These are phyloP conservation scores for Cyclotella baltica DNA, from an alignment of 108 stramenopile genomes.

Conservation along the genomic window DNA sequence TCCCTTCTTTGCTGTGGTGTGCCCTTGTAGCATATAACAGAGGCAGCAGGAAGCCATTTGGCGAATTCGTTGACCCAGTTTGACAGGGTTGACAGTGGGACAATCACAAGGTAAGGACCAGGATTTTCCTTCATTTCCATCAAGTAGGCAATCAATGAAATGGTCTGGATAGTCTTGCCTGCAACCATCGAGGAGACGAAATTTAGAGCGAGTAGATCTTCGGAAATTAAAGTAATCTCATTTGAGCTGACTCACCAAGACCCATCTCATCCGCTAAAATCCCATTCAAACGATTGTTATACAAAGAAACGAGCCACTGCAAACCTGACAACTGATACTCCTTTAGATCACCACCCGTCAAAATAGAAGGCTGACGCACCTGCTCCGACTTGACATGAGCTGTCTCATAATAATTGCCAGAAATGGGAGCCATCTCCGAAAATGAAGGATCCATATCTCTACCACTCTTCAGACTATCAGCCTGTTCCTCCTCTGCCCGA, in stretches of 20 bases:
- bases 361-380: slow-evolving; percentile 82
- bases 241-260: slow-evolving; percentile 38
- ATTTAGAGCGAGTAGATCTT: not conserved
- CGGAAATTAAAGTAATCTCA: not conserved
- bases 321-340: slow-evolving; percentile 97
- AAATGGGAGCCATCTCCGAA: slow-evolving; percentile 43
- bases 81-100: slow-evolving; percentile 89
- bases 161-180: slow-evolving; percentile 96
- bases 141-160: slow-evolving; percentile 88
- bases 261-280: slow-evolving; percentile 84
- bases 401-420: slow-evolving; percentile 82
- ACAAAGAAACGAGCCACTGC: slow-evolving; percentile 96
- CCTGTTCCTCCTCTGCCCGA: slow-evolving; percentile 63
- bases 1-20: slow-evolving; percentile 72
- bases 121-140: slow-evolving; percentile 85
- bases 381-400: slow-evolving; percentile 80
- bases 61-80: slow-evolving; percentile 92
- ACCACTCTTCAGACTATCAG: slow-evolving; percentile 39
- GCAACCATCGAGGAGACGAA: not conserved
- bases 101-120: slow-evolving; percentile 91
- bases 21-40: slow-evolving; percentile 81
- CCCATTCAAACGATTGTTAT: slow-evolving; percentile 89
- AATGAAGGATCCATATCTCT: slow-evolving; percentile 43
- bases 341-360: slow-evolving; percentile 87
- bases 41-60: slow-evolving; percentile 77